phyloP scores from a whole-genome alignment of 176 grass and related monocot species.

The Aegilops bicornis region DNA sequence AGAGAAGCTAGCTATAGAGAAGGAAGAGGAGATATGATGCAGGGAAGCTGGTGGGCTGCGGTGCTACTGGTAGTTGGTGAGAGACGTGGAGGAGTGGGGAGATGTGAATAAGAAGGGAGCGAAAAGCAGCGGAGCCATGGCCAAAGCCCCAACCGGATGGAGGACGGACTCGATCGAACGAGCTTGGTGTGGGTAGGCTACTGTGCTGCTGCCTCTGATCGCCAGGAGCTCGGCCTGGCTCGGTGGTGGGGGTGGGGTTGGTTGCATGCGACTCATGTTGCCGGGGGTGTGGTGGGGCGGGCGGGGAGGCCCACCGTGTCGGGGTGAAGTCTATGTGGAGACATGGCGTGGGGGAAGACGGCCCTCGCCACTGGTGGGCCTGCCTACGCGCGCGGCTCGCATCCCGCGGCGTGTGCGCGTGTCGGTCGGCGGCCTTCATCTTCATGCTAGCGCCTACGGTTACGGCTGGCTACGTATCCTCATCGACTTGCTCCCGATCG shows the following conservation, averaged over 20 bases:
- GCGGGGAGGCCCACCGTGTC: conserved; percentile 30
- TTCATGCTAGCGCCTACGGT: not conserved
- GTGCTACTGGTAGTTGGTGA: conserved; percentile 19
- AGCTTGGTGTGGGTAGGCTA: not conserved
- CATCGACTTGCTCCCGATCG: not conserved
- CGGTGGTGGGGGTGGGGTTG: not conserved
- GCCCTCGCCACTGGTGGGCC: not conserved
- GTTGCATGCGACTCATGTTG: conserved; percentile 12
- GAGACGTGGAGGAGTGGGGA: conserved; percentile 47
- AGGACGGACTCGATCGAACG: too few species aligned
- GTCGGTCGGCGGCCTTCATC: conserved; percentile 37
- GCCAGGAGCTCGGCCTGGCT: not conserved
- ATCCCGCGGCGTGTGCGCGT: conserved; percentile 35
- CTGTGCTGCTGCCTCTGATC: not conserved
- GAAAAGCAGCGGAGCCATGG: conserved; percentile 30
- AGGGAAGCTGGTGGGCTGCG: not conserved
- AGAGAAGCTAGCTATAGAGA: not conserved
- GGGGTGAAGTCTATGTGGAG: conserved; percentile 25
- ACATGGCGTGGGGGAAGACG: conserved; percentile 16
- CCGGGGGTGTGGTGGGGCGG: not conserved
- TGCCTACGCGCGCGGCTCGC: conserved; percentile 13
- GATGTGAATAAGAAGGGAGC: conserved; percentile 78
- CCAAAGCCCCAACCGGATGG: not conserved
- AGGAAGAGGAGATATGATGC: not conserved
- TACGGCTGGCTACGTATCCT: not conserved